Conservation (phyloP, 139 green algal genomes). For the Chlorella sp. region DNA sequence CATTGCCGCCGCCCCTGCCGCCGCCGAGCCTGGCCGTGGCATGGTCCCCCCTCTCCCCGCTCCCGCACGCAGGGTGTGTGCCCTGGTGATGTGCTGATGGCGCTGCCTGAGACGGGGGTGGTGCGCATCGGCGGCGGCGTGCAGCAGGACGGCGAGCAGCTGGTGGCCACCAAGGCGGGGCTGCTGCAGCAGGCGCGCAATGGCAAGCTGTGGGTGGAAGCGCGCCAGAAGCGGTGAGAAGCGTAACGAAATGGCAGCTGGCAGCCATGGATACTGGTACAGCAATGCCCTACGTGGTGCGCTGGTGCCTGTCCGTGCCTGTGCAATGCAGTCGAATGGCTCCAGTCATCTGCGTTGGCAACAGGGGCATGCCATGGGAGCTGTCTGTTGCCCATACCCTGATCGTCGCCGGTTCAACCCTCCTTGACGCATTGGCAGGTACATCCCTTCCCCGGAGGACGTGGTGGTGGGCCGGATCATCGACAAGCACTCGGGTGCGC, state of each 20-base stretch:
- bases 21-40: neutral
- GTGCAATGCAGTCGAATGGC: too few relatives aligned
- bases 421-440: conserved; percentile 74
- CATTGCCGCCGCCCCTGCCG: neutral
- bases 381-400: too few relatives aligned
- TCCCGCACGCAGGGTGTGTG: conserved; percentile 59
- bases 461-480: conserved; percentile 77
- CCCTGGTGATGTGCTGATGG: conserved; percentile 77
- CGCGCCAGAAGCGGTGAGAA: conserved; percentile 74
- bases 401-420: too few relatives aligned
- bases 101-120: conserved; percentile 68
- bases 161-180: conserved; percentile 71
- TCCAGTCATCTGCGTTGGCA: too few relatives aligned
- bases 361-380: too few relatives aligned
- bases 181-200: conserved; percentile 58
- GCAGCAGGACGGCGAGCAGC: conserved; percentile 44
- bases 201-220: conserved; percentile 81
- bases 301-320: too few relatives aligned
- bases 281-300: too few relatives aligned
- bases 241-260: too few relatives aligned
- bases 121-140: conserved; percentile 70
- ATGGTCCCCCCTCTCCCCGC: too few relatives aligned
- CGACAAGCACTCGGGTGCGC: conserved; percentile 57
- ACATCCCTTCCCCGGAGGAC: conserved; percentile 80
- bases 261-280: too few relatives aligned